Conservation (phyloP, 805 yeast genomes). For the Peterozyma xylosa region DNA sequence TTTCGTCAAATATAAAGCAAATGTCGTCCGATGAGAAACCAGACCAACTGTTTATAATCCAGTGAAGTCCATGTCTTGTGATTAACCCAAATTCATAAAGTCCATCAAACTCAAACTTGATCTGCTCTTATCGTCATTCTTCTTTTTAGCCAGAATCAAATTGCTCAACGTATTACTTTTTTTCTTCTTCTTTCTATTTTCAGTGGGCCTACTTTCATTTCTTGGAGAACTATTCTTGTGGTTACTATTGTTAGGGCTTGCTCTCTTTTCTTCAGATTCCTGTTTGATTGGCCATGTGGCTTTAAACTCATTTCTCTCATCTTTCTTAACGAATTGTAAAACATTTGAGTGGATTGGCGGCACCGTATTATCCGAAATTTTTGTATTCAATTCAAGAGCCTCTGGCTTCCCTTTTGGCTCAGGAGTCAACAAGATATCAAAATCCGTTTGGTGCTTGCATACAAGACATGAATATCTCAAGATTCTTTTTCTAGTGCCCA, state of each 20-base stretch:
- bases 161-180: conserved; percentile 16
- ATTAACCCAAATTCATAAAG: conserved; percentile 14
- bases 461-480: conserved; percentile 15
- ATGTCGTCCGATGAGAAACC: no score
- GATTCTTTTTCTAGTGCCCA: conserved; percentile 4
- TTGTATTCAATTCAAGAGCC: no score
- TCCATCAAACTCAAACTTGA: conserved; percentile 17
- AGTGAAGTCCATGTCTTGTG: neutral
- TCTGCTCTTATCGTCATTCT: conserved; percentile 11
- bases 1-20: no score
- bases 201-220: neutral
- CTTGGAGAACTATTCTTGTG: neutral
- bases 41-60: no score
- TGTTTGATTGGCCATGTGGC: conserved; percentile 5
- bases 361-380: no score
- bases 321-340: no score
- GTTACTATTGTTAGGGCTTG: neutral
- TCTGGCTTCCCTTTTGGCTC: neutral
- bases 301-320: neutral
- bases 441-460: conserved; percentile 12
- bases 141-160: conserved; percentile 10
- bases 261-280: neutral
- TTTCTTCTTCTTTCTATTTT: conserved; percentile 14
- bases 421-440: conserved; percentile 2
- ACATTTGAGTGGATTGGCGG: no score